A percentile compares a stretch with the other conserved stretches of the same genome.
phyloP scores from a whole-genome alignment of 2,329 filamentous ascomycete species.

The Sarocladiaceae sp. region DNA sequence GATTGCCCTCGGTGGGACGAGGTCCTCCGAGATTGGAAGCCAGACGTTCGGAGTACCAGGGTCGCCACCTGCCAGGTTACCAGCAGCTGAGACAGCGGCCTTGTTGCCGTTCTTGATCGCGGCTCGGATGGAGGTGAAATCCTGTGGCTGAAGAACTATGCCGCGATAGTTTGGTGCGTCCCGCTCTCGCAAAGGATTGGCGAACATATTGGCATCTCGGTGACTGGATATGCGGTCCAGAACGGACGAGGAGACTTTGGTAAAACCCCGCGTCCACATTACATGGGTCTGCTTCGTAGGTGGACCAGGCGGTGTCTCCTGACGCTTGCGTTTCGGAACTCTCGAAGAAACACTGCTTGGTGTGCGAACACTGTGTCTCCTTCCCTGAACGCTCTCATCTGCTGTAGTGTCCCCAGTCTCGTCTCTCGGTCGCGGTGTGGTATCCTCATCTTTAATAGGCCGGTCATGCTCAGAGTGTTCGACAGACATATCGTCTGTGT shows the following conservation, averaged over 20 bases:
- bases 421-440: constrained; percentile 47
- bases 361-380: constrained; percentile 27
- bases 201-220: constrained; percentile 73
- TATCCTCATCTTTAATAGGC: constrained; percentile 54
- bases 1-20: constrained; percentile 80
- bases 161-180: constrained; percentile 71
- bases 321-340: constrained; percentile 51
- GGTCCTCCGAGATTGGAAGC: constrained; percentile 66
- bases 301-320: constrained; percentile 41
- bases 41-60: constrained; percentile 50
- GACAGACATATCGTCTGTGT: constrained; percentile 40
- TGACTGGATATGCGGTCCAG: constrained; percentile 73
- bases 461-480: constrained; percentile 33
- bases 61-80: constrained; percentile 54
- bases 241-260: constrained; percentile 64
- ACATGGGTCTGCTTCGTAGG: constrained; percentile 59
- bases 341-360: constrained; percentile 31
- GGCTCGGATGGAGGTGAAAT: constrained; percentile 70
- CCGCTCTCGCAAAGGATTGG: constrained; percentile 65
- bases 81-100: constrained; percentile 54
- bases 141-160: constrained; percentile 67
- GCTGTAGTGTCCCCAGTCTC: constrained; percentile 50
- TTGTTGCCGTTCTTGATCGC: constrained; percentile 69
- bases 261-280: constrained; percentile 68
- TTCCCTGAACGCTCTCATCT: constrained; percentile 43